Percentiles rank a stretch among this genome's conserved stretches.
phyloP scores from a whole-genome alignment of 1,284 basidiomycete species.

The Cronartium ribicola region DNA sequence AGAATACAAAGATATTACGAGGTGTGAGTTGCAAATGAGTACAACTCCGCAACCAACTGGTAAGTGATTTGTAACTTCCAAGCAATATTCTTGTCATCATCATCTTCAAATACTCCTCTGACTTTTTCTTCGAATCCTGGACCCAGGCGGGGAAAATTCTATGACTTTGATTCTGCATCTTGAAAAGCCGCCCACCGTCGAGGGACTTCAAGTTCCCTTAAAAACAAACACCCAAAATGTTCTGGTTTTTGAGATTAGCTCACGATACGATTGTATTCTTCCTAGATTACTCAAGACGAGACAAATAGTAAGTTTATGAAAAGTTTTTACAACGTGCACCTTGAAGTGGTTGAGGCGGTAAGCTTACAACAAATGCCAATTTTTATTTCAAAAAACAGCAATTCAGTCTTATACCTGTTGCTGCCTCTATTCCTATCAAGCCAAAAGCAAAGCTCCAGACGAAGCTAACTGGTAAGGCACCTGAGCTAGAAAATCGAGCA shows the following conservation, averaged over 20 bases:
- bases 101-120: neutral
- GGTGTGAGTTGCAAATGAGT: conserved; percentile 1
- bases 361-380: neutral
- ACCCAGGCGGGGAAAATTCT: conserved; percentile 9
- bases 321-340: neutral
- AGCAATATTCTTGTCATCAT: neutral
- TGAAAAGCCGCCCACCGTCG: conserved; percentile 1
- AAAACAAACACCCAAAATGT: neutral
- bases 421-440: neutral
- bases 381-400: neutral
- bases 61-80: neutral
- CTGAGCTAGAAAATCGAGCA: neutral
- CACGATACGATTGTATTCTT: neutral
- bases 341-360: neutral
- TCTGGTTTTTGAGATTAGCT: conserved; percentile 7
- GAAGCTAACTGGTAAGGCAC: neutral
- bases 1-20: conserved; percentile 15
- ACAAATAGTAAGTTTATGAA: conserved; percentile 10
- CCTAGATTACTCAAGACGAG: conserved; percentile 15
- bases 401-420: neutral
- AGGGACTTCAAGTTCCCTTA: conserved; percentile 7
- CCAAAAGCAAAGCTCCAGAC: neutral
- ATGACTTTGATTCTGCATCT: conserved; percentile 22
- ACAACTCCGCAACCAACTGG: neutral
- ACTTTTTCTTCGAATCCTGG: neutral